Evolutionary conservation across 208 protist genomes (phyloP), one percentile per base, ranked within the genome.

Genomic region (Leishmania gerbilli): DNA sequence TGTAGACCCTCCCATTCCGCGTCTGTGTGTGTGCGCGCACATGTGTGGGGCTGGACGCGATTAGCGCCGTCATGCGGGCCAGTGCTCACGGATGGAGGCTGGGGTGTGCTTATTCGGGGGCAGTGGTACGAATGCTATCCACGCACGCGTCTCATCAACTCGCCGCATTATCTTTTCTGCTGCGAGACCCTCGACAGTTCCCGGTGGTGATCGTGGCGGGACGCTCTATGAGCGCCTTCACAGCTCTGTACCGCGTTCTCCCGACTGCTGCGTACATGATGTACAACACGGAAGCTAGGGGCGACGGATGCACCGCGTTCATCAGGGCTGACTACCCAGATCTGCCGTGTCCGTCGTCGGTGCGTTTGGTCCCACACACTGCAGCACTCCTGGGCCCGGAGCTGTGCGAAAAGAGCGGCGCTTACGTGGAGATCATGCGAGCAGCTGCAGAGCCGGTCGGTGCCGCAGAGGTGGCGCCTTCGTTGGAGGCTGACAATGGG

Each of bases 341-440:
- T 76, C 34, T 31, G 27, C 75, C 51, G 47, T 34, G 15, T 8
- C 11, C 67, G 8, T 21, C 74, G 9, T 42, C 53, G 37, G 76
- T 90, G 55, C 80, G 84, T 34, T 58, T 90, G n/a, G 87, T 90
- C 2, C 78, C 84, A 6, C 84, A 88, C 56, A 72, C 82, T 2
- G 55, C 58, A 9, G 84, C 81, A 3, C 27, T 56, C 21, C 27
- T 68, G 13, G 74, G 77, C 13, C 82, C 82, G 2, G 40, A 71
- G 45, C 9, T 11, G 15, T 86, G 82, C 37, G 68, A 67, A 3
- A 31, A 56, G 55, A 45, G 11, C 5, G 11, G 19, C 5, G 1
- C 34, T 3, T 86, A 77, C 71, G 67, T 86, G 51, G 67, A 82
- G 3, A 34, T 82, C 19, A 45, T 64, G 13, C 17, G 6, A n/a